Evolutionary conservation across 2,329 filamentous ascomycete species (phyloP), one percentile per base, ranked within the genome.

Genomic region (Alternaria dauci): DNA sequence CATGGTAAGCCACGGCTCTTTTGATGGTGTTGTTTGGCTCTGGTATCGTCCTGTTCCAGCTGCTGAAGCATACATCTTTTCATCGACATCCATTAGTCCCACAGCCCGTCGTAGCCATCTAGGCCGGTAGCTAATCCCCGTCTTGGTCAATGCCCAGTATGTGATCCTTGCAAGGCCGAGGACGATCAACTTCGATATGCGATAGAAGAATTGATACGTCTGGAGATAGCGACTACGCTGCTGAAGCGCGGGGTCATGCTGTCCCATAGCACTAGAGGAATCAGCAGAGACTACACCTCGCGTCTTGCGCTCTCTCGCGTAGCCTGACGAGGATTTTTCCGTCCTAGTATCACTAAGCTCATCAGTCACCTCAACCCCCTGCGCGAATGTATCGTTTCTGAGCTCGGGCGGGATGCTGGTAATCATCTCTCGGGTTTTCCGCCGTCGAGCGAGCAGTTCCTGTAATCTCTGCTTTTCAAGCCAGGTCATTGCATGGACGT

Each of bases 381-480:
- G 69, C 20, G 79, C 80, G 41, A 82, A 78, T 2, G 73, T 73
- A 36, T 79, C 78, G 20, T 77, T 76, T 5, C 80, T 75, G 25
- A 84, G 71, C 62, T 83, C 81, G 3, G 73, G 50, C 2, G 82
- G 81, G 53, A 84, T 73, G 11, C 73, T 59, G 36, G 76, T 72
- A 9, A 76, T 58, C 23, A 70, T 76, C 16, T 80, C 74, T 46
- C 75, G 74, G 36, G 80, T 76, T 20, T 76, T 75, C 43, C 78
- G 71, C 43, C 81, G 77, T 4, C 80, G 79, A 25, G 76, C 74
- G 48, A 95, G 89, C 3, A 96, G 83, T 72, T 98, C 93, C 44
- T 88, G 85, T 9, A 94, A 83, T 6, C 94, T 87, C 67, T 96
- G 91, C 69, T 94, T 91, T 74, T 99, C 95, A 3, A 98, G 82